Conservation (phyloP, 1,139 yeast species). For the Citeromyces siamensis region DNA sequence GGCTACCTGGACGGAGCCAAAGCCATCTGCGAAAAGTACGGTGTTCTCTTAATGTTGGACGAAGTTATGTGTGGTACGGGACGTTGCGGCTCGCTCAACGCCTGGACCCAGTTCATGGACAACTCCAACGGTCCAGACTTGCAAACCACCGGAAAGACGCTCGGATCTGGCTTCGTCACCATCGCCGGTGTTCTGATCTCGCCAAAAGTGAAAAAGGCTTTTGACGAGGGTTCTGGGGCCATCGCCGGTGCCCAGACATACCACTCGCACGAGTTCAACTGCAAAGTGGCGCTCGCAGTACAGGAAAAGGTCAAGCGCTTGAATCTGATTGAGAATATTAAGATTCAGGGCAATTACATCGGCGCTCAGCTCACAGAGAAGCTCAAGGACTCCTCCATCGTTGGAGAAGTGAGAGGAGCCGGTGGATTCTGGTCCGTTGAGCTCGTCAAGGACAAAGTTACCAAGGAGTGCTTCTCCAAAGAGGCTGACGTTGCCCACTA, state of each 20-base stretch:
- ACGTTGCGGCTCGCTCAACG: constrained; percentile 25
- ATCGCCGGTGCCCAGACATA: constrained; percentile 49
- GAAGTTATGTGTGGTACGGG: constrained; percentile 43
- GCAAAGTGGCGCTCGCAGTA: constrained; percentile 44
- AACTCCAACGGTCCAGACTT: constrained; percentile 42
- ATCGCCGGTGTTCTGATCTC: constrained; percentile 47
- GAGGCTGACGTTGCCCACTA: constrained; percentile 19
- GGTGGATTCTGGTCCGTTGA: constrained; percentile 54
- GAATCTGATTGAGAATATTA: constrained; percentile 33
- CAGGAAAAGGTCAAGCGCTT: constrained; percentile 36
- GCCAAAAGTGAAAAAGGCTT: constrained; percentile 34
- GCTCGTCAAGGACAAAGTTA: constrained; percentile 33
- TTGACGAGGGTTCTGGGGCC: constrained; percentile 28
- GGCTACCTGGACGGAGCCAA: constrained; percentile 31
- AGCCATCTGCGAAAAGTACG: constrained; percentile 30
- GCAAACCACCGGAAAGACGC: constrained; percentile 51
- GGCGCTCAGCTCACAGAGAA: constrained; percentile 27
- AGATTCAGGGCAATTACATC: constrained; percentile 33
- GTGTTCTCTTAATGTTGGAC: constrained; percentile 30
- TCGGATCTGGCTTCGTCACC: constrained; percentile 54
- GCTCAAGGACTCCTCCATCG: constrained; percentile 24
- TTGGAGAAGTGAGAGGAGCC: constrained; percentile 48
- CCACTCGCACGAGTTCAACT: constrained; percentile 49
- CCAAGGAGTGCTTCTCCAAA: constrained; percentile 34
- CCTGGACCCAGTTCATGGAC: constrained; percentile 31